Conservation (phyloP, 1,284 basidiomycete genomes). For the Sporisorium sorghi region DNA sequence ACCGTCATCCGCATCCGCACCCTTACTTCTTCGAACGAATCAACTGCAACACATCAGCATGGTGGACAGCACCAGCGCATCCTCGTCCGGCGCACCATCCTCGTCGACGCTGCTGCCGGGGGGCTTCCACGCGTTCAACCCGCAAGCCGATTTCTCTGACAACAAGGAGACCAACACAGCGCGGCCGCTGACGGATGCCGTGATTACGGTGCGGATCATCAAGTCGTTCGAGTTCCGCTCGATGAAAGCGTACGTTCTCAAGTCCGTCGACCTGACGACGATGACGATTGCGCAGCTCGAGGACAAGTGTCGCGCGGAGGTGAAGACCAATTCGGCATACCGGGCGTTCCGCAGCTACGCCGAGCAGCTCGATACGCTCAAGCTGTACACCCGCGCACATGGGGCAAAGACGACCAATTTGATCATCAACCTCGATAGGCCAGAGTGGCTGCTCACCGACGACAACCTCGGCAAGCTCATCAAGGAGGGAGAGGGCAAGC, state of each 20-base stretch:
- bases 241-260: conserved; percentile 86
- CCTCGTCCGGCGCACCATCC: neutral
- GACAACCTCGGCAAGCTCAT: conserved; percentile 9
- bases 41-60: conserved; percentile 4
- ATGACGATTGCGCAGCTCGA: conserved; percentile 83
- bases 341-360: conserved; percentile 57
- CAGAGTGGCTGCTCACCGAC: conserved; percentile 62
- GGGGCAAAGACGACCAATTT: conserved; percentile 78
- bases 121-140: conserved; percentile 52
- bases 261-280: conserved; percentile 81
- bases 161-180: conserved; percentile 77
- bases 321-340: conserved; percentile 49
- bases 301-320: conserved; percentile 75
- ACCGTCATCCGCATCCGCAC: neutral
- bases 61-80: conserved; percentile 6
- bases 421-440: conserved; percentile 68
- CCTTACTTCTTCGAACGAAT: neutral
- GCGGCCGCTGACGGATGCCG: conserved; percentile 79
- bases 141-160: conserved; percentile 69
- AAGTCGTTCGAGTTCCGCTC: conserved; percentile 94
- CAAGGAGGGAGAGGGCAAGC: neutral
- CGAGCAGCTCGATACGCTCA: conserved; percentile 79
- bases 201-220: conserved; percentile 90
- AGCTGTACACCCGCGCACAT: conserved; percentile 93
- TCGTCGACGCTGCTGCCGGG: conserved; percentile 26